Percentiles rank a stretch among this genome's conserved stretches.
Evolutionary conservation across 2,329 filamentous ascomycete species (phyloP).

Genomic region (Leptographium flavum): DNA sequence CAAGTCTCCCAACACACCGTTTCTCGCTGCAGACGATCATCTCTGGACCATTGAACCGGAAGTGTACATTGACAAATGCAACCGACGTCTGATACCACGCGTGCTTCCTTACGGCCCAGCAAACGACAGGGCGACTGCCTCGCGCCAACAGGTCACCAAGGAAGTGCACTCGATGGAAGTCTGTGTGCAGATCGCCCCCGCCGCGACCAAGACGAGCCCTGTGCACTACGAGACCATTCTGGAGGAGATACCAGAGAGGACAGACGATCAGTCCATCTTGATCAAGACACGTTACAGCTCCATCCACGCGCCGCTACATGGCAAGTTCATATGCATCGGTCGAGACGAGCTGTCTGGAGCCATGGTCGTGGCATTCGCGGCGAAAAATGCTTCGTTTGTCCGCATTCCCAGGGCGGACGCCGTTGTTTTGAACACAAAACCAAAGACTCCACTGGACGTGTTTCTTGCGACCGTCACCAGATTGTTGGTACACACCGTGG

Average conservation of each 20-base stretch:
- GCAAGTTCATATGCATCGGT: constrained; percentile 20
- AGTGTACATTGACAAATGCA: constrained; percentile 20
- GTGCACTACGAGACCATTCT: background rate
- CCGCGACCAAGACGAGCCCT: background rate
- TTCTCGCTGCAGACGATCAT: constrained; percentile 2
- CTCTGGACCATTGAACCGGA: constrained; percentile 23
- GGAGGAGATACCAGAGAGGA: background rate
- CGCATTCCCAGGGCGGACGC: constrained; percentile 9
- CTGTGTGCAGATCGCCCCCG: constrained; percentile 15
- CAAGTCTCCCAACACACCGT: background rate
- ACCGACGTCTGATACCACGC: constrained; percentile 21
- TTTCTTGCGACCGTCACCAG: constrained; percentile 15
- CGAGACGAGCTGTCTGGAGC: constrained; percentile 13
- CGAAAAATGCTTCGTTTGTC: constrained; percentile 21
- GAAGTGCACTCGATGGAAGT: constrained; percentile 20
- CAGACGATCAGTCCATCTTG: background rate
- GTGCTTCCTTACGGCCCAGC: constrained; percentile 22
- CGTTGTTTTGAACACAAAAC: background rate
- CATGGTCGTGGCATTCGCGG: constrained; percentile 16
- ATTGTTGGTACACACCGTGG: constrained; percentile 12
- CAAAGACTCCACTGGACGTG: background rate
- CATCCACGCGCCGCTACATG: constrained; percentile 15
- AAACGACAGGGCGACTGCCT: constrained; percentile 24
- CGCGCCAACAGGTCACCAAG: constrained; percentile 20
- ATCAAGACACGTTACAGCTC: constrained; percentile 25